These are phyloP conservation scores for Grigorovia humatica DNA, from an alignment of 805 yeast genomes.

Conservation along the genomic window DNA sequence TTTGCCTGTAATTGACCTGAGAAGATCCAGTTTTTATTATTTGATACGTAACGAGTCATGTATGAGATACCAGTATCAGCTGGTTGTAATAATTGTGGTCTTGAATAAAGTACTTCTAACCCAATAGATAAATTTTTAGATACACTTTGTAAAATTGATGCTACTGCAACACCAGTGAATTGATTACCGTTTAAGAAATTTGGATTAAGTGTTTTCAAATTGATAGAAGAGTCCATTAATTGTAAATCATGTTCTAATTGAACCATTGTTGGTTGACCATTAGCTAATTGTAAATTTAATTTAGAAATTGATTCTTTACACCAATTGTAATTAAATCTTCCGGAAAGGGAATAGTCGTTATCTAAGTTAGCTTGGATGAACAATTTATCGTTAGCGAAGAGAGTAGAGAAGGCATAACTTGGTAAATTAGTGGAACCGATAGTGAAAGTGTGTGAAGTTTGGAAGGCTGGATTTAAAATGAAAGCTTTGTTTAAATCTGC, in stretches of 20 bases:
- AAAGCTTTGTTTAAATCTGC: conserved; percentile 94
- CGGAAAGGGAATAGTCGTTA: conserved; percentile 73
- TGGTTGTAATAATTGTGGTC: conserved; percentile 57
- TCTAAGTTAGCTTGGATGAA: conserved; percentile 90
- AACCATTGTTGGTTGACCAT: conserved; percentile 84
- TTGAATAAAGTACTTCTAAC: conserved; percentile 81
- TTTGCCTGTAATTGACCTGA: conserved; percentile 89
- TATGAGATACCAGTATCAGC: conserved; percentile 88
- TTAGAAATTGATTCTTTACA: conserved; percentile 66
- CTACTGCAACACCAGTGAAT: conserved; percentile 87
- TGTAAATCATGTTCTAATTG: conserved; percentile 95
- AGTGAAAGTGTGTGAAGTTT: conserved; percentile 87
- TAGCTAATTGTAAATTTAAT: conserved; percentile 77
- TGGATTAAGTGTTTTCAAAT: conserved; percentile 88
- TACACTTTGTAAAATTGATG: conserved; percentile 79
- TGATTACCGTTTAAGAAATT: conserved; percentile 41
- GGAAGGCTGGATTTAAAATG: conserved; percentile 87
- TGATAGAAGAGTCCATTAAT: conserved; percentile 78
- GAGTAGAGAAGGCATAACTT: conserved; percentile 81
- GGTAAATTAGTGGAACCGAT: conserved; percentile 80
- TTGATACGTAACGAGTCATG: conserved; percentile 76
- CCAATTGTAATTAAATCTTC: conserved; percentile 90
- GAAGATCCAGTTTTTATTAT: conserved; percentile 73
- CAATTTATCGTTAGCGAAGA: conserved; percentile 76
- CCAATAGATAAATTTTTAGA: conserved; percentile 80